Conservation (phyloP, 169 alveolate species). For the Cryptosporidium viatorum region DNA sequence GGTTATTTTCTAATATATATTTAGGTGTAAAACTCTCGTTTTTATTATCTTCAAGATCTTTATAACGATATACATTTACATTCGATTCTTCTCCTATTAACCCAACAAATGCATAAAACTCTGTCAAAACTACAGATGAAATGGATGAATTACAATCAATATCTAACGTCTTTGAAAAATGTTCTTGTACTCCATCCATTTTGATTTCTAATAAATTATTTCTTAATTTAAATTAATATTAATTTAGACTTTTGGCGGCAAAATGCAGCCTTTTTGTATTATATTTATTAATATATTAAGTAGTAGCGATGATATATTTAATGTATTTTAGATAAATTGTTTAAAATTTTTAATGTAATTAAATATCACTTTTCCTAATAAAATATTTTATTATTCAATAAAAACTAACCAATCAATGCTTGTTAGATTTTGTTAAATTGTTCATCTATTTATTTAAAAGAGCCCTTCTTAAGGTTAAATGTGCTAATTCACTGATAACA, state of each 20-base stretch:
- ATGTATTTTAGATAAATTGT: too few species aligned
- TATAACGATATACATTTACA: slow-evolving; percentile 31
- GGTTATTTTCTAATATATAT: slow-evolving; percentile 56
- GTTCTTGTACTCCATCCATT: background rate
- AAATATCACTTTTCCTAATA: too few species aligned
- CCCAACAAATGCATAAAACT: slow-evolving; percentile 30
- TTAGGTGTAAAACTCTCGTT: background rate
- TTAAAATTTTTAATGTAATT: too few species aligned
- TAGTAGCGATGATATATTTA: too few species aligned
- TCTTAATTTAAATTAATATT: background rate
- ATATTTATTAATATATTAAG: background rate
- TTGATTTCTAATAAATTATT: background rate
- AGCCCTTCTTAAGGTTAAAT: too few species aligned
- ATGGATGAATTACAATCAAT: slow-evolving; percentile 21
- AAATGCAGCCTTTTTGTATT: background rate
- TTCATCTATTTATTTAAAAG: too few species aligned
- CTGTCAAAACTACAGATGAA: slow-evolving; percentile 30
- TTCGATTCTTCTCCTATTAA: slow-evolving; percentile 65
- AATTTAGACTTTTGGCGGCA: slow-evolving; percentile 6
- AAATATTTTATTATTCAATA: too few species aligned
- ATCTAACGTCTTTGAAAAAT: slow-evolving; percentile 5
- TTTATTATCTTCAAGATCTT: background rate
- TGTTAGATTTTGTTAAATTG: background rate
- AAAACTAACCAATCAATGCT: too few species aligned
- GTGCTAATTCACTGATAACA: too few species aligned